These are phyloP conservation scores for Danielia reshetovae DNA, from an alignment of 805 yeast genomes.

Conservation along the genomic window DNA sequence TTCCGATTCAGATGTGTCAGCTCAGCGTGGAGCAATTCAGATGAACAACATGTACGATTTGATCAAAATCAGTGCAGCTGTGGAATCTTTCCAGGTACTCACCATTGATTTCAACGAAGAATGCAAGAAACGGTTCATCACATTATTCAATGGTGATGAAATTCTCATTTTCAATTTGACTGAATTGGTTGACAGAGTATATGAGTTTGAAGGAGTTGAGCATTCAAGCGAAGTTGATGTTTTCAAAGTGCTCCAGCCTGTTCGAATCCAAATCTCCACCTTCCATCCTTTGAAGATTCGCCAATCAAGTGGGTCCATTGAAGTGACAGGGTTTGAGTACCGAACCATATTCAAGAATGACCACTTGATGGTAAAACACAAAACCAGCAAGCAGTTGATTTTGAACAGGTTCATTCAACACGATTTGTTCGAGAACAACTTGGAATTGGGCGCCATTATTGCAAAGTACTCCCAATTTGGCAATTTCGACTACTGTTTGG, in stretches of 20 bases:
- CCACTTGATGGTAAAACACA: conserved; percentile 28
- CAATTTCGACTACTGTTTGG: conserved; percentile 48
- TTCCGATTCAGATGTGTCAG: conserved; percentile 2
- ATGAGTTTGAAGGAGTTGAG: conserved; percentile 14
- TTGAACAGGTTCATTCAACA: conserved; percentile 45
- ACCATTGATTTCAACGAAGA: conserved; percentile 15
- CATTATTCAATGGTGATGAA: conserved; percentile 37
- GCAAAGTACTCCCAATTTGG: conserved; percentile 36
- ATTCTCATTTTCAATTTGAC: conserved; percentile 26
- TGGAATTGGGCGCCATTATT: conserved; percentile 24
- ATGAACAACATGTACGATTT: conserved; percentile 32
- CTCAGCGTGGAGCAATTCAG: conserved; percentile 7
- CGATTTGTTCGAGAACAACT: conserved; percentile 26
- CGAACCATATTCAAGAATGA: conserved; percentile 24
- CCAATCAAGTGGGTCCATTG: conserved; percentile 25
- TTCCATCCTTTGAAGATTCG: conserved; percentile 9
- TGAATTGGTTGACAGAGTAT: conserved; percentile 22
- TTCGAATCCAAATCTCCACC: conserved; percentile 20
- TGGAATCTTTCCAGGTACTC: conserved; percentile 32
- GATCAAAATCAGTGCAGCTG: conserved; percentile 23
- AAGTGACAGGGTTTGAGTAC: conserved; percentile 42
- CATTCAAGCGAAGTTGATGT: conserved; percentile 12
- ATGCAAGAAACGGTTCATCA: conserved; percentile 15
- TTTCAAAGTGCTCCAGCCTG: conserved; percentile 21
- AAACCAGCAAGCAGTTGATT: conserved; percentile 39